Base-by-base conservation (phyloP, 371 early-diverging fungal genomes). In the Mucor racemosus region DNA sequence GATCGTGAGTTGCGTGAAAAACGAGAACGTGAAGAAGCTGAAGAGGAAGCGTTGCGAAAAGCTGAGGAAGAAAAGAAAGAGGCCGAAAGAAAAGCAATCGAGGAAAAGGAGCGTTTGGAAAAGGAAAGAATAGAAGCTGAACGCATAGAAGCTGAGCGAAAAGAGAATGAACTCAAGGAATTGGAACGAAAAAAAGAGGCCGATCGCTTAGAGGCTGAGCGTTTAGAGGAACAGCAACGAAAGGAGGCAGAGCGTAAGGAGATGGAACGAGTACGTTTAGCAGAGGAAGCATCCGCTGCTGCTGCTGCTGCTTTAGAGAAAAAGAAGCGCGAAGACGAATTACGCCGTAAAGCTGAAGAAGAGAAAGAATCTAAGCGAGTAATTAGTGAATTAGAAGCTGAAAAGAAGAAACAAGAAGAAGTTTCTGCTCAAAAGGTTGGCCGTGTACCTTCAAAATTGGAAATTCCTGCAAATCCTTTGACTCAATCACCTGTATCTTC, bases 21-120 rank as follows among this genome's bases (percentile, higher is more conserved):
- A 19, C 56, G 62, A 41, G 85, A 83, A 62, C 77, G 78, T 9
- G 84, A 78, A 54, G 88, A 85, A 9, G 85, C 72, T 33, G 83
- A 80, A 44, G 54, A 61, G 40, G 71, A 77, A 69, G 79, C 75
- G 26, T 11, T 78, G 60, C 78, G 34, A 17, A 69, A 81, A 53
- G 78, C 64, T 13, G 68, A 78, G 48, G 78, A 78, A 21, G 67
- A 66, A 34, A 40, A 55, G 46, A 54, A 60, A 39, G 65, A 67
- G 50, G 59, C 58, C 9, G 68, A 67, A 55, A 17, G 61, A 54
- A 64, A 64, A 31, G 69, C 42, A 17, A 46, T 46, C 7, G 21
- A 48, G 26, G 68, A 68, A 60, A 69, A 31, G 35, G 68, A 68
- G 15, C 59, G 70, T n/a, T 13, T 61, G 5, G 66, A 70, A 13